These are phyloP conservation scores for Epichloe sylvatica DNA, from an alignment of 2,329 filamentous ascomycete genomes.

Conservation along the genomic window DNA sequence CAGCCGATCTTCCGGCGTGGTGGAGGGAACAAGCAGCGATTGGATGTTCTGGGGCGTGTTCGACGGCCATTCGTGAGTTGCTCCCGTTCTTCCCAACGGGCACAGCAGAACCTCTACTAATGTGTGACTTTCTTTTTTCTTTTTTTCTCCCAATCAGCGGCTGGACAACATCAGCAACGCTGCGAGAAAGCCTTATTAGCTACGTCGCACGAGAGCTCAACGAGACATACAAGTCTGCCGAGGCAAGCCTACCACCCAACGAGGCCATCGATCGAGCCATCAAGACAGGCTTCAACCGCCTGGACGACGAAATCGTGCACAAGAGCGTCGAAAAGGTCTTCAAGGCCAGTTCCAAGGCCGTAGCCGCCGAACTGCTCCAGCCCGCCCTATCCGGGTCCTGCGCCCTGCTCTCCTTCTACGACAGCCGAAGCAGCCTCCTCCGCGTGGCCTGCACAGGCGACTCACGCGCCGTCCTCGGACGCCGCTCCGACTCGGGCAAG, in stretches of 20 bases:
- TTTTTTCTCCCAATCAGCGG: constrained; percentile 41
- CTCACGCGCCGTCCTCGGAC: constrained; percentile 84
- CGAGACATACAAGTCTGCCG: constrained; percentile 67
- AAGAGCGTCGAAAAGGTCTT: constrained; percentile 84
- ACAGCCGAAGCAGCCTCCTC: constrained; percentile 71
- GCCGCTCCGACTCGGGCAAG: constrained; percentile 63
- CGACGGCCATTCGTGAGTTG: constrained; percentile 76
- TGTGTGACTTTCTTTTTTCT: constrained; percentile 4
- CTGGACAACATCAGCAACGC: constrained; percentile 94
- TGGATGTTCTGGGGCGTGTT: constrained; percentile 99
- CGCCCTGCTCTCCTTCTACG: constrained; percentile 91
- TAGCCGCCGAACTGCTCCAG: constrained; percentile 80
- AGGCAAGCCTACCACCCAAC: constrained; percentile 50
- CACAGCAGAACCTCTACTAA: no score
- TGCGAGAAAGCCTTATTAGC: constrained; percentile 81
- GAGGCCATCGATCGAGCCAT: constrained; percentile 82
- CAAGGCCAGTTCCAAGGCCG: constrained; percentile 76
- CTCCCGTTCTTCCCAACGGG: neutral
- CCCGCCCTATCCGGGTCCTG: constrained; percentile 95
- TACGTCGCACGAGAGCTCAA: constrained; percentile 91
- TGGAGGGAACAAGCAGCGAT: constrained; percentile 42
- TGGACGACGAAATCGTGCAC: constrained; percentile 91
- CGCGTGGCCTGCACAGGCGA: constrained; percentile 94
- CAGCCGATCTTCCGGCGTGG: constrained; percentile 30
- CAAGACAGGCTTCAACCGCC: constrained; percentile 74